Evolutionary conservation across 1,139 yeast genomes (phyloP), one percentile per base, ranked within the genome.

Genomic region (Lodderomyces parapsilosis): DNA sequence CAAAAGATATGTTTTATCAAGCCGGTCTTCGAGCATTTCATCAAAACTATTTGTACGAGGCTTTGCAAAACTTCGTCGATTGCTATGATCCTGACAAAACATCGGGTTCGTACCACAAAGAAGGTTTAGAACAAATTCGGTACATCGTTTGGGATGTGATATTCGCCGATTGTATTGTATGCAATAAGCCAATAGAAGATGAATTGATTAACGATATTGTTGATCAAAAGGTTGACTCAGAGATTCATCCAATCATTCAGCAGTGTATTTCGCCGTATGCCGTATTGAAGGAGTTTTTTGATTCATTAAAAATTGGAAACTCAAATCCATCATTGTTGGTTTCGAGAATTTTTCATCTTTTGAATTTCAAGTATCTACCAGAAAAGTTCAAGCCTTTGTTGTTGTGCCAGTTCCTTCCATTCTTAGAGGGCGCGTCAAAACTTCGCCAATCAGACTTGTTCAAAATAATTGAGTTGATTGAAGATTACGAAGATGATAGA

Each of bases 211-310:
- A 78, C 51, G 71, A 79, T 39, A 68, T 80, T 32, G 75, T 80
- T n/a, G 62, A 64, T 38, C 71, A 70, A 39, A 51, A 63, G n/a
- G 65, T 67, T 1, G 66, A 60, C 38, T 62, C 76, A 36, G 63
- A 63, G 6, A 56, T 76, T 5, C 76, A 83, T 28, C 81, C 86
- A 1, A 68, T 78, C 1, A 74, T 86, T 47, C 77, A 80, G 50
- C 90, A 85, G 59, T 76, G 86, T 37, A 62, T 86, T 40, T 69
- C 93, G 0, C 94, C 94, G 23, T 84, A 83, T 57, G 91, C 88
- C 0, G 83, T 85, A 0, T 63, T 86, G 39, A 70, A 66, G 43
- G 78, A 75, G 48, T 81, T 73, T 51, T 75, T 73, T 58, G 59
- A 62, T 17, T 57, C 64, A 41, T 45, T 63, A 55, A 30, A 30